Conservation (phyloP, 2,329 filamentous ascomycete species). For the Sporothrix variecibatus region DNA sequence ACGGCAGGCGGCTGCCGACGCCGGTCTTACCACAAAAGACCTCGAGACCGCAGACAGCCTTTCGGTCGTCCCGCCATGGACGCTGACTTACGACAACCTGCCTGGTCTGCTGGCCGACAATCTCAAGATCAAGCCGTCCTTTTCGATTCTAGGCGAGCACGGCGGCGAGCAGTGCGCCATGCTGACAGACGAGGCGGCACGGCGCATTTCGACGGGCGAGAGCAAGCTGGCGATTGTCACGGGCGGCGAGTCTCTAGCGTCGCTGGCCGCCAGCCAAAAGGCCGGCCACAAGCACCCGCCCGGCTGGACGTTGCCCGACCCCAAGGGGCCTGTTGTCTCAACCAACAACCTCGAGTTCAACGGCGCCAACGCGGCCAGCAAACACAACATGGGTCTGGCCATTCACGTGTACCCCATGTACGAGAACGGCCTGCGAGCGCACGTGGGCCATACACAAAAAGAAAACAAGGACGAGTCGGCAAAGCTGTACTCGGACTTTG, state of each 20-base stretch:
- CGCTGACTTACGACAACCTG: conserved; percentile 24
- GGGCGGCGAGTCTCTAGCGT: conserved; percentile 26
- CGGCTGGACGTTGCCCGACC: conserved; percentile 23
- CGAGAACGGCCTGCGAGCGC: conserved; percentile 27
- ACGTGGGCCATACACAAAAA: conserved; percentile 21
- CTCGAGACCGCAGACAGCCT: conserved; percentile 20
- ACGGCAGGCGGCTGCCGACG: conserved; percentile 12
- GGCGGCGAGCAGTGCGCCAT: conserved; percentile 27
- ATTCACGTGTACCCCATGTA: conserved; percentile 29
- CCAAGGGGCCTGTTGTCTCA: conserved; percentile 4
- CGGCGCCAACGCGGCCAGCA: conserved; percentile 23
- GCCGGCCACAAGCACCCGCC: conserved; percentile 19
- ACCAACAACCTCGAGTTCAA: conserved; percentile 21
- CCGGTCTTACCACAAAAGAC: not conserved
- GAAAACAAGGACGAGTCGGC: conserved; percentile 25
- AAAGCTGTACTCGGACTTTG: conserved; percentile 26
- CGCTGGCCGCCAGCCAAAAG: conserved; percentile 24
- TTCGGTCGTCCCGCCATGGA: conserved; percentile 27
- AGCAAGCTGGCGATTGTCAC: conserved; percentile 27
- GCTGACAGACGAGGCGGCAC: conserved; percentile 25
- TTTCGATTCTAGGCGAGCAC: conserved; percentile 13
- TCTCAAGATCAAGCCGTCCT: not conserved
- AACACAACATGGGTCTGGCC: conserved; percentile 23
- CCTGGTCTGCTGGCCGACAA: conserved; percentile 15
- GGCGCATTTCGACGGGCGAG: conserved; percentile 4